Conservation (phyloP, 2,329 filamentous ascomycete species). For the Exophiala calicioides region DNA sequence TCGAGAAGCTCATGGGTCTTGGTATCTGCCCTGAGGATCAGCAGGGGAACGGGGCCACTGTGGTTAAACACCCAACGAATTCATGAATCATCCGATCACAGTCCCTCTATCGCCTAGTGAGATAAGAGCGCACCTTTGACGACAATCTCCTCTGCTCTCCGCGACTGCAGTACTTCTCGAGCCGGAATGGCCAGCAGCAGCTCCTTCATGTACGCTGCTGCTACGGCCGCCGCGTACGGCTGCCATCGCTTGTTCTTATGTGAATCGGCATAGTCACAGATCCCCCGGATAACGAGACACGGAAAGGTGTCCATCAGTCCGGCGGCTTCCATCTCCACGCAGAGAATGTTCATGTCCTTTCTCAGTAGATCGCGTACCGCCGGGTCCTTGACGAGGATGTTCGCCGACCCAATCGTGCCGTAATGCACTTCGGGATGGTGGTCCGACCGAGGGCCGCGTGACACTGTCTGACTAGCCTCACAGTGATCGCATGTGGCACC, state of each 20-base stretch:
- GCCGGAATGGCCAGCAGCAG: background rate
- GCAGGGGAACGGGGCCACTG: no score
- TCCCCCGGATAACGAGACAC: conserved; percentile 19
- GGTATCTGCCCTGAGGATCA: no score
- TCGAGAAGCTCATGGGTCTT: no score
- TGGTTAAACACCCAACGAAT: no score
- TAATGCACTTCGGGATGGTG: conserved; percentile 29
- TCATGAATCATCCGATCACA: no score
- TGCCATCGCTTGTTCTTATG: conserved; percentile 18
- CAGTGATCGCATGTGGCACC: conserved; percentile 1
- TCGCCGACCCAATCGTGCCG: conserved; percentile 34
- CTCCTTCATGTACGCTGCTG: no score
- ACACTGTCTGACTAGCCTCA: background rate
- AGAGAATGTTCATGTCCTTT: conserved; percentile 1
- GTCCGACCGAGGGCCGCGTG: background rate
- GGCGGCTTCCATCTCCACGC: conserved; percentile 21
- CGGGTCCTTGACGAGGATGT: conserved; percentile 32
- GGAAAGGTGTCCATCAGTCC: conserved; percentile 17
- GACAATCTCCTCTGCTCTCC: no score
- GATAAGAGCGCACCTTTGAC: no score
- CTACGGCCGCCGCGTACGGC: no score
- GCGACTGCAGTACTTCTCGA: no score
- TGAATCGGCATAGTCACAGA: conserved; percentile 19
- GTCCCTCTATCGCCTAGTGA: no score
- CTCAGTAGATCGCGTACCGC: conserved; percentile 3